Base-by-base conservation (phyloP, 371 early-diverging fungal species). In the Circinella umbellata region DNA sequence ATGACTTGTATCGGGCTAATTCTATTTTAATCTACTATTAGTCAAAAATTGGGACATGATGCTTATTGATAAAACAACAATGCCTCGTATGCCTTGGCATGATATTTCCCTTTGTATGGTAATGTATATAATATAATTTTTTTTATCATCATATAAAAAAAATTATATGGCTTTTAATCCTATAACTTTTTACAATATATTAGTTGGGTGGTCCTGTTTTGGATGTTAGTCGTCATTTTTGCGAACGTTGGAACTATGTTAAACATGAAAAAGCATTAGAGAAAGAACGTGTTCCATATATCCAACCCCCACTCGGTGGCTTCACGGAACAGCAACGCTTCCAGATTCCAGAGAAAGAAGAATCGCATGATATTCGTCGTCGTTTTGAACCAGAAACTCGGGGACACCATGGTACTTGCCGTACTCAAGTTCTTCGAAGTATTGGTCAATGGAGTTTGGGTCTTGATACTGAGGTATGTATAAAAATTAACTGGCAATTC, bases 1-100 rank as follows among this genome's bases (percentile, higher is more conserved):
- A 27, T 27, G 27, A 27, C 0, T 27, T 27, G 27, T 27, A 27
- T 27, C 2, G 27, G 27, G 27, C 27, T 27, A 27, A 27, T 27
- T 27, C 27, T 27, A 27, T 27, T 27, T 27, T 27, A 27, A 27
- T 55, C 20, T 59, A 48, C 49, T 63, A 65, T 14, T 63, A 85
- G 91, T 95, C 63, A 83, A 88, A 71, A 72, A 86, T 37, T 84
- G 83, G 77, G 85, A 89, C 64, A 82, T 84, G 76, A 80, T 82
- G 38, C 73, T 92, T 36, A 88, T 94, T 62, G 88, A 92, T 68
- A 86, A 90, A 69, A 78, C 84, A 27, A 78, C 79, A 15, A 82
- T 88, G 47, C 89, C 95, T 20, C 90, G 98, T 73, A 94, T 98
- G 97, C 96, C 97, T 49, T 98, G 98, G 98, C 97, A 97, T 80